phyloP scores from a whole-genome alignment of 257 asterid species.

The Scutellaria galericulata region DNA sequence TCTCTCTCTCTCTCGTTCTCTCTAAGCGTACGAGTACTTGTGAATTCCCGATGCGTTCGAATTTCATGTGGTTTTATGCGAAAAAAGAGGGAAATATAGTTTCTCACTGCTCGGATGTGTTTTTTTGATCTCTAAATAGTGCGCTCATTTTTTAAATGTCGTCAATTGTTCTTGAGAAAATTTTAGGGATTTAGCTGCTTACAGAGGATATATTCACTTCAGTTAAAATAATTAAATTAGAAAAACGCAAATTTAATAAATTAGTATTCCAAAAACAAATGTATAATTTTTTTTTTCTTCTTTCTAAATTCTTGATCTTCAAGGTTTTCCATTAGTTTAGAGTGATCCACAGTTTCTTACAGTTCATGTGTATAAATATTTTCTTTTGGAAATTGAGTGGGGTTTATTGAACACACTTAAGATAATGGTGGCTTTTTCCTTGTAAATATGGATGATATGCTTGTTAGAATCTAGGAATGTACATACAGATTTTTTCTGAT shows the following conservation, averaged over 20 bases:
- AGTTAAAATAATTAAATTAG: slow-evolving; percentile 5
- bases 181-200: not conserved
- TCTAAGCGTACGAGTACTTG: not conserved
- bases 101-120: slow-evolving; percentile 10
- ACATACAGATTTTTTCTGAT: slow-evolving; percentile 3
- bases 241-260: slow-evolving; percentile 1
- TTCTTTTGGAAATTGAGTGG: not conserved
- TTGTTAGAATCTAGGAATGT: slow-evolving; percentile 7
- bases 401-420: not conserved
- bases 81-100: slow-evolving; percentile 15
- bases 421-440: too few species aligned
- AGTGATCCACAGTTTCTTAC: not conserved
- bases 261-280: not conserved
- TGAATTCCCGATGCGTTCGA: not conserved
- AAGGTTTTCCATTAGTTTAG: not conserved
- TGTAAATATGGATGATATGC: not conserved
- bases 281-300: not conserved
- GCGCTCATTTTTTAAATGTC: not conserved
- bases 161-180: not conserved
- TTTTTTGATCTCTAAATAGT: slow-evolving; percentile 12
- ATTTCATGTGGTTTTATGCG: slow-evolving; percentile 9
- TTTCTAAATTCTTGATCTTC: not conserved
- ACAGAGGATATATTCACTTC: not conserved
- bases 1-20: not conserved
- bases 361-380: not conserved